A percentile compares a stretch with the other conserved stretches of the same genome.
Evolutionary conservation across 345 rosid species (phyloP).

Genomic region (Syzygium jambos): DNA sequence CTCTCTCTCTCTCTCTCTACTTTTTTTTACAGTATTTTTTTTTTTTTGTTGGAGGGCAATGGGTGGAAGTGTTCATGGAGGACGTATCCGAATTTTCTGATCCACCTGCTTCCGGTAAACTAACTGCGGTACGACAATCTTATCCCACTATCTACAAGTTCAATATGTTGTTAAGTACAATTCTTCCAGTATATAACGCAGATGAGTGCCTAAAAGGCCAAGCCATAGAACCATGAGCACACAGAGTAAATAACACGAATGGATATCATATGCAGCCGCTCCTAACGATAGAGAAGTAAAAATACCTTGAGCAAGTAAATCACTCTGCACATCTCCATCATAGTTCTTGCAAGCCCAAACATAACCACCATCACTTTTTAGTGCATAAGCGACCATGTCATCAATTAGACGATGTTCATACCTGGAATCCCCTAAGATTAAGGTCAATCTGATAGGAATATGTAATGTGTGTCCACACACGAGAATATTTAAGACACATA

Average conservation of each 20-base stretch:
- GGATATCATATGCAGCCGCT: not conserved
- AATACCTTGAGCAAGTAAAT: conserved; percentile 95
- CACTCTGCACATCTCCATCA: conserved; percentile 98
- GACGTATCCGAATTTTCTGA: not conserved
- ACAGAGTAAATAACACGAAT: not conserved
- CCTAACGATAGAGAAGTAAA: not conserved
- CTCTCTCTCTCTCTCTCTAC: no score
- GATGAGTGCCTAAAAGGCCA: not conserved
- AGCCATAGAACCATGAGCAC: not conserved
- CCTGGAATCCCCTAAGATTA: conserved; percentile 30
- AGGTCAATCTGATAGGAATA: not conserved
- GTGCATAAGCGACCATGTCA: conserved; percentile 96
- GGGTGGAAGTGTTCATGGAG: not conserved
- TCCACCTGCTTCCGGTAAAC: not conserved
- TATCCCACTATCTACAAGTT: not conserved
- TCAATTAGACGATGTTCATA: conserved; percentile 98
- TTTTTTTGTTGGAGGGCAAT: not conserved
- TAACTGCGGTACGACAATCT: not conserved
- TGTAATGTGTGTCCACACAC: not conserved
- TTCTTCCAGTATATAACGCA: no score
- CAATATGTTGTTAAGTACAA: not conserved
- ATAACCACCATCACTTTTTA: conserved; percentile 98
- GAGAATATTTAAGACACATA: conserved; percentile 12
- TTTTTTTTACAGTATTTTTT: not conserved
- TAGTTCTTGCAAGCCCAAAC: conserved; percentile 99